phyloP scores from a whole-genome alignment of 1,139 yeast genomes.

The Debaryomycetaceae sp. region DNA sequence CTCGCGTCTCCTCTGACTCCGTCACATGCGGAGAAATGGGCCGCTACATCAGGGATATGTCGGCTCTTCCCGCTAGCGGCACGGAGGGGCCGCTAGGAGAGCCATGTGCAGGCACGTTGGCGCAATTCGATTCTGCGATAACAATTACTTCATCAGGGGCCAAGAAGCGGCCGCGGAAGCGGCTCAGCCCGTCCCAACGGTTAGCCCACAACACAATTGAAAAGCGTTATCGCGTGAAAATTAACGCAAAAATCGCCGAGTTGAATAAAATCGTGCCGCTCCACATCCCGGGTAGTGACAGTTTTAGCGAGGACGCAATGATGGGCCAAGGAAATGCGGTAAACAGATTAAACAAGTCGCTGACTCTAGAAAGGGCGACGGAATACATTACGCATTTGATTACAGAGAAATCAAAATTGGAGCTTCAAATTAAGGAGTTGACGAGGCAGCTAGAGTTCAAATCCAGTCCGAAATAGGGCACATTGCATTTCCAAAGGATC shows the following conservation, averaged over 20 bases:
- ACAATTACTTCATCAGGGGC: too few species aligned
- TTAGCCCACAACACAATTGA: conserved; percentile 65
- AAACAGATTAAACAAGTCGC: conserved; percentile 44
- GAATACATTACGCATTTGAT: conserved; percentile 44
- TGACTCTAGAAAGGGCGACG: conserved; percentile 57
- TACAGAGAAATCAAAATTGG: conserved; percentile 28
- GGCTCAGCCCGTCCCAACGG: conserved; percentile 50
- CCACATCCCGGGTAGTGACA: conserved; percentile 26
- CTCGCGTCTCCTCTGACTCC: not conserved
- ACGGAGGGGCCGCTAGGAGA: not conserved
- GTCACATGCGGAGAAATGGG: not conserved
- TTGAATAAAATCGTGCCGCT: conserved; percentile 50
- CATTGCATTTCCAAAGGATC: too few species aligned
- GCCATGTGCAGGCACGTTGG: too few species aligned
- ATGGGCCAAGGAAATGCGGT: conserved; percentile 1
- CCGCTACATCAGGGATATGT: not conserved
- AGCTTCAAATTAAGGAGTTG: conserved; percentile 14
- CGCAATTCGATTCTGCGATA: too few species aligned
- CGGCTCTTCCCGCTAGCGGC: not conserved
- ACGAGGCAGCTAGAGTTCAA: conserved; percentile 5
- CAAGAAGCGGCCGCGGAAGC: conserved; percentile 42
- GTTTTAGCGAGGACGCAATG: conserved; percentile 37
- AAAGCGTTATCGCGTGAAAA: conserved; percentile 60
- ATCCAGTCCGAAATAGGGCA: too few species aligned
- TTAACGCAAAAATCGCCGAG: conserved; percentile 61